phyloP scores from a whole-genome alignment of 768 basidiomycete species.

The Rhodocollybia butyracea region DNA sequence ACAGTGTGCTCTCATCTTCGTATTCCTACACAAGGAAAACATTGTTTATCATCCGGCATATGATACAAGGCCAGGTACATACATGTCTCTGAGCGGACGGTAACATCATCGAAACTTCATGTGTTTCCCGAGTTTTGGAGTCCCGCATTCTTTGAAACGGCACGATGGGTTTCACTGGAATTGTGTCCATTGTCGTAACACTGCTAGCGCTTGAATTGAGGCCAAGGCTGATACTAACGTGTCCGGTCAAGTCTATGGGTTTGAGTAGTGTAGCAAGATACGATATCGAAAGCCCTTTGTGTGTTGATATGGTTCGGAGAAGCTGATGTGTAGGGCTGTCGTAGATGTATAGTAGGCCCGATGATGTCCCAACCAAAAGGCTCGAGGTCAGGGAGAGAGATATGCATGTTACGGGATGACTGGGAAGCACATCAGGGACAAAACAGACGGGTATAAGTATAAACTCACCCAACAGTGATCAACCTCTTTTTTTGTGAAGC shows the following conservation, averaged over 20 bases:
- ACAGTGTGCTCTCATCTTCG: constrained; percentile 33
- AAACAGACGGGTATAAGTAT: constrained; percentile 7
- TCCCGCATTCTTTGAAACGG: constrained; percentile 77
- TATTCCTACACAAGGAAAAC: constrained; percentile 18
- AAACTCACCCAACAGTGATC: constrained; percentile 66
- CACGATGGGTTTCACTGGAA: constrained; percentile 63
- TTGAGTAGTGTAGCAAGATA: constrained; percentile 76
- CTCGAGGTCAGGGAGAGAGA: constrained; percentile 76
- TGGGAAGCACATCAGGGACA: not conserved
- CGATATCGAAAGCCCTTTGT: constrained; percentile 67
- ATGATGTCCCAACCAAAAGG: constrained; percentile 77
- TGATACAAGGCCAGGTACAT: not conserved
- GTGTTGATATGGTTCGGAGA: constrained; percentile 74
- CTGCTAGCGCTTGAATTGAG: constrained; percentile 30
- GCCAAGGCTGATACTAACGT: constrained; percentile 54
- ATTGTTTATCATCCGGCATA: not conserved
- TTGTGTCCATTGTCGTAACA: constrained; percentile 45
- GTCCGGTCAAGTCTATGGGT: constrained; percentile 84
- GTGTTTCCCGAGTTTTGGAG: constrained; percentile 58
- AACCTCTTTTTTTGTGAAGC: constrained; percentile 50
- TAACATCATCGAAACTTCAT: constrained; percentile 67
- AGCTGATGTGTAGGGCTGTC: constrained; percentile 90
- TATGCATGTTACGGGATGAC: constrained; percentile 70
- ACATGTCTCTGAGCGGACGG: constrained; percentile 43
- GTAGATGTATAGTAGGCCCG: constrained; percentile 75